phyloP scores from a whole-genome alignment of 2,329 filamentous ascomycete species.

The Remersonia thermophila region DNA sequence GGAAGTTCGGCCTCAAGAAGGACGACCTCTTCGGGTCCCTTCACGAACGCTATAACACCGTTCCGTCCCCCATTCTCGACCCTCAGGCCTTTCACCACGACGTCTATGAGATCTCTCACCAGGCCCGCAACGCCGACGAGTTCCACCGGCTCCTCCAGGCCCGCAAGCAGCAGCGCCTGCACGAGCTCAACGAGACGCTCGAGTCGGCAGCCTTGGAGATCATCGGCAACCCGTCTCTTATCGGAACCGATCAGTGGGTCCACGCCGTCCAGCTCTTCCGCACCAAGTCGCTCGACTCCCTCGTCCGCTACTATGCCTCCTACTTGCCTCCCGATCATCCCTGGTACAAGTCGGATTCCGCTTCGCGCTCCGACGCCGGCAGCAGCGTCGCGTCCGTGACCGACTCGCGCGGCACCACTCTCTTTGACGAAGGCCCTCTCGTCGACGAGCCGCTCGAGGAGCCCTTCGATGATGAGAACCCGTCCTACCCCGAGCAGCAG shows the following conservation, averaged over 20 bases:
- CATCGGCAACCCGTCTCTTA: conserved; percentile 45
- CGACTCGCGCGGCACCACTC: conserved; percentile 20
- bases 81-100: conserved; percentile 50
- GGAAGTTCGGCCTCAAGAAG: conserved; percentile 52
- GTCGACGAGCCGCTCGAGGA: conserved; percentile 30
- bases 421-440: conserved; percentile 30
- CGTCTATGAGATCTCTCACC: conserved; percentile 44
- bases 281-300: conserved; percentile 45
- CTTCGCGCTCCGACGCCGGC: conserved; percentile 26
- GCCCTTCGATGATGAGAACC: conserved; percentile 11
- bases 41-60: conserved; percentile 48
- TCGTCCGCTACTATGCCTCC: conserved; percentile 47
- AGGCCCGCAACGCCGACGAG: conserved; percentile 37
- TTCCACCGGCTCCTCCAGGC: conserved; percentile 42
- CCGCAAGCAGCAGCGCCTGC: conserved; percentile 41
- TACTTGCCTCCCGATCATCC: conserved; percentile 42
- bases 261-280: conserved; percentile 47
- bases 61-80: conserved; percentile 43
- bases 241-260: conserved; percentile 48
- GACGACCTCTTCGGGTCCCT: conserved; percentile 45
- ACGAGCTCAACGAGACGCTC: conserved; percentile 42
- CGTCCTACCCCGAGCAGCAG: conserved; percentile 19
- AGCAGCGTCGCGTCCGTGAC: conserved; percentile 26
- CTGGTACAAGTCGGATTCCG: conserved; percentile 27
- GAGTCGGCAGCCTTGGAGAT: conserved; percentile 48